Conservation (phyloP, 2,329 filamentous ascomycete genomes). For the Hypoxylon sp. region DNA sequence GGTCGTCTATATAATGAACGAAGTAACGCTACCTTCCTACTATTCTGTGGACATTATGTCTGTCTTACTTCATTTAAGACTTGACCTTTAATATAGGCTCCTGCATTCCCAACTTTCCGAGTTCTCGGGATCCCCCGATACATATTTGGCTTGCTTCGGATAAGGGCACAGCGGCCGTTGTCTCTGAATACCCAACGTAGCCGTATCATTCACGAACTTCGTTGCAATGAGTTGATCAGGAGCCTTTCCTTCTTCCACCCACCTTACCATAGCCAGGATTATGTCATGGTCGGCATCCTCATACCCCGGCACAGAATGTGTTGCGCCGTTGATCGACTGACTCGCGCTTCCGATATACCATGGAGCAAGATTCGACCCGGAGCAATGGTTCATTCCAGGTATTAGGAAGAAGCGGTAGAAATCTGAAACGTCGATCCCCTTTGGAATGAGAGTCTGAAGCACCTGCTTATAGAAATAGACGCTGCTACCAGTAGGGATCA, state of each 20-base stretch:
- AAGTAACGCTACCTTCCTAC: too few species aligned
- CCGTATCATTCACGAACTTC: conserved; percentile 51
- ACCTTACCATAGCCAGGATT: conserved; percentile 56
- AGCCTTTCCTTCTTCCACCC: conserved; percentile 56
- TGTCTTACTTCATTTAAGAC: neutral
- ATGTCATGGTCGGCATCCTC: conserved; percentile 57
- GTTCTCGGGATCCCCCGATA: conserved; percentile 45
- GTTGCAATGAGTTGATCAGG: conserved; percentile 52
- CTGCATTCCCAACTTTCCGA: conserved; percentile 50
- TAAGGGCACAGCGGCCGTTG: conserved; percentile 52
- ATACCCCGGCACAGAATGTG: conserved; percentile 57
- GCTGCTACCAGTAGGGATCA: conserved; percentile 55
- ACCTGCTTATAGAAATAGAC: conserved; percentile 53
- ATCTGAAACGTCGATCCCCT: conserved; percentile 57
- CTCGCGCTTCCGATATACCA: conserved; percentile 55
- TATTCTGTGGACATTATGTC: neutral
- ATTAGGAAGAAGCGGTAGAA: conserved; percentile 66
- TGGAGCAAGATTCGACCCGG: conserved; percentile 50
- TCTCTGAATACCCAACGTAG: conserved; percentile 43
- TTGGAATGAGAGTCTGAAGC: conserved; percentile 46
- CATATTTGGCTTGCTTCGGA: conserved; percentile 51
- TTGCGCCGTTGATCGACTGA: conserved; percentile 49
- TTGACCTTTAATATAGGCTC: conserved; percentile 41
- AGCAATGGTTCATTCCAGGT: conserved; percentile 67
- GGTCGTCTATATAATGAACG: too few species aligned